These are phyloP conservation scores for Miscanthus lutarioriparius DNA, from an alignment of 176 grass and related monocot species.

Conservation along the genomic window DNA sequence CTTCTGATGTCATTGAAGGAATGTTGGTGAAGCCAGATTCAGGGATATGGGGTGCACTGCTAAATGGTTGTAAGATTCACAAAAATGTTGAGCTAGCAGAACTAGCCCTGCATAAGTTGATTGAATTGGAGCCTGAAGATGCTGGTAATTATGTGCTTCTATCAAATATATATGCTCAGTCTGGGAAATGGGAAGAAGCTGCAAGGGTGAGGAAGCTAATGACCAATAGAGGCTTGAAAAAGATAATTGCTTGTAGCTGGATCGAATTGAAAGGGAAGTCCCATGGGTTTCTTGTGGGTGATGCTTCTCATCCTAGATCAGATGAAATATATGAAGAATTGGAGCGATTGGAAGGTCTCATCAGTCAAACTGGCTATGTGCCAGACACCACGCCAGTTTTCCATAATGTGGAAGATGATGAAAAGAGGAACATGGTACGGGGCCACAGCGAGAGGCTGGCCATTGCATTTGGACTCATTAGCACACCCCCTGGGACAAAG, in stretches of 20 bases:
- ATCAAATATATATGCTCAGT: constrained; percentile 79
- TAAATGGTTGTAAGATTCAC: constrained; percentile 81
- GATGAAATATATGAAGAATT: constrained; percentile 66
- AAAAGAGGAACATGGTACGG: constrained; percentile 69
- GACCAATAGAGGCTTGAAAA: constrained; percentile 66
- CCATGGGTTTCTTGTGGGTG: constrained; percentile 77
- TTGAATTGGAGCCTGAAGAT: constrained; percentile 73
- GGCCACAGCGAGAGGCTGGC: constrained; percentile 77
- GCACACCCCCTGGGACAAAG: constrained; percentile 64
- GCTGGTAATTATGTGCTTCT: constrained; percentile 81
- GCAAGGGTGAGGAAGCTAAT: constrained; percentile 62
- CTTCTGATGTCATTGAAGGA: constrained; percentile 56
- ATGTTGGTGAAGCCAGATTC: constrained; percentile 72
- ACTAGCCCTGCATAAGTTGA: constrained; percentile 66
- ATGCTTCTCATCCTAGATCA: constrained; percentile 70
- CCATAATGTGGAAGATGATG: constrained; percentile 77
- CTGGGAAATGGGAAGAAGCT: constrained; percentile 74
- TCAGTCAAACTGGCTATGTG: constrained; percentile 67
- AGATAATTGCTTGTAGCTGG: constrained; percentile 80
- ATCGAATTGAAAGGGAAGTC: constrained; percentile 66
- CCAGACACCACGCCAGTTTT: constrained; percentile 68
- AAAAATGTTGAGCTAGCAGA: constrained; percentile 65
- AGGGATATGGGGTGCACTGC: constrained; percentile 70
- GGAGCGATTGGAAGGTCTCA: constrained; percentile 66
- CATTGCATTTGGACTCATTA: constrained; percentile 81